Evolutionary conservation across 345 rosid species (phyloP).

Genomic region (Corymbia maculata): DNA sequence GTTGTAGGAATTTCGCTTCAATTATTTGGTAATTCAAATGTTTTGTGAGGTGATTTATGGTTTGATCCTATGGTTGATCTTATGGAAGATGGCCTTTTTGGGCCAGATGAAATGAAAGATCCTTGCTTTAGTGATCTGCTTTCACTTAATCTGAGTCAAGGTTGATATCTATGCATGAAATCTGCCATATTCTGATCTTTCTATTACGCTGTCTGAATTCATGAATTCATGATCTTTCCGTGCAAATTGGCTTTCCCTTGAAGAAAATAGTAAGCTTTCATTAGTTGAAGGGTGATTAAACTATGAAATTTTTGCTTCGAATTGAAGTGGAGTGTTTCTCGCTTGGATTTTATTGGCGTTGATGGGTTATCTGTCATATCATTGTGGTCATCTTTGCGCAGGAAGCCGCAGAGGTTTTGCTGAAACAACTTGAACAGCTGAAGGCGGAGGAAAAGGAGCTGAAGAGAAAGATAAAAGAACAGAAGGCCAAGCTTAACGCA

Average conservation of each 20-base stretch:
- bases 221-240: not conserved
- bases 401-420: constrained; percentile 52
- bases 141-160: not conserved
- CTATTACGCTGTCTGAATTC: not conserved
- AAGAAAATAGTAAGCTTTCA: not conserved
- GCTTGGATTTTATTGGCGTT: not conserved
- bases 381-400: not conserved
- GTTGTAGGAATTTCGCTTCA: not conserved
- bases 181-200: not conserved
- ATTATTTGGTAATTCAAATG: not conserved
- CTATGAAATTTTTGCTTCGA: not conserved
- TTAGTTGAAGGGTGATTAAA: not conserved
- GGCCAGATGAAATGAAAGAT: not conserved
- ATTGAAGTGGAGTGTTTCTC: not conserved
- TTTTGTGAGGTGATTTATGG: not conserved
- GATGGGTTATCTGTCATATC: not conserved
- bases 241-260: not conserved
- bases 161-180: not conserved
- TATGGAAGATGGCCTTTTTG: not conserved
- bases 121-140: not conserved
- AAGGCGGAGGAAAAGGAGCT: constrained; percentile 46
- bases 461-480: constrained; percentile 44
- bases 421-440: constrained; percentile 38
- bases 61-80: not conserved
- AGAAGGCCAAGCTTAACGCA: constrained; percentile 32